phyloP scores from a whole-genome alignment of 2,329 filamentous ascomycete genomes.

The Neofusicoccum parvum region DNA sequence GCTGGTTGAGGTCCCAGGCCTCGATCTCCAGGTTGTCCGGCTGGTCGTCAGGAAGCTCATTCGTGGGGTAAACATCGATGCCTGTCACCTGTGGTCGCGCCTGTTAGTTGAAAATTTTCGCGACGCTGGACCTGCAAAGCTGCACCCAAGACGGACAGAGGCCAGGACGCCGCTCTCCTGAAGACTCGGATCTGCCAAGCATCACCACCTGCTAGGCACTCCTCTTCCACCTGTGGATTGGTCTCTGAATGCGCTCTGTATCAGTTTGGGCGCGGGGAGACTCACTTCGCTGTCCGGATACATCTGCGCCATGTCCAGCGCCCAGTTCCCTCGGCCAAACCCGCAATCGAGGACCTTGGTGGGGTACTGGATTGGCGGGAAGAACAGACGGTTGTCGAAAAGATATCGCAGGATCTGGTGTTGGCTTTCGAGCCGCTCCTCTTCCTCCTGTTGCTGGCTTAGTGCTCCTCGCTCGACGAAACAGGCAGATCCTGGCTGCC shows the following conservation, averaged over 20 bases:
- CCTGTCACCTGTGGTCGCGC: constrained; percentile 36
- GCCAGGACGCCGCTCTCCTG: no score
- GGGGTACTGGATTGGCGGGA: constrained; percentile 35
- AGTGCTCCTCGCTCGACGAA: constrained; percentile 13
- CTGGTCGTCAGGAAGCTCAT: constrained; percentile 34
- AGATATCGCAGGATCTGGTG: constrained; percentile 36
- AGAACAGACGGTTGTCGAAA: constrained; percentile 33
- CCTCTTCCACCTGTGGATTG: background rate
- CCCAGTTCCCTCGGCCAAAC: constrained; percentile 43
- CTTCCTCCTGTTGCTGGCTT: constrained; percentile 34
- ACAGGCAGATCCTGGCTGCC: background rate
- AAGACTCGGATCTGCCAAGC: background rate
- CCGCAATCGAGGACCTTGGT: constrained; percentile 42
- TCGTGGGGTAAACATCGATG: constrained; percentile 39
- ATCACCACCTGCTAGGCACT: background rate
- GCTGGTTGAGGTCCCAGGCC: constrained; percentile 42
- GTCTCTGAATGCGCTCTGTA: background rate
- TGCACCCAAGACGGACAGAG: background rate
- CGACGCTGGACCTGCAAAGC: background rate
- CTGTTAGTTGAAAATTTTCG: background rate
- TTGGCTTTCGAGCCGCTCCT: constrained; percentile 39
- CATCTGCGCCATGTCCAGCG: constrained; percentile 38
- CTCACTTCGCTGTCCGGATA: constrained; percentile 41
- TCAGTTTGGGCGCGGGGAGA: background rate
- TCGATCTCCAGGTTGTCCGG: constrained; percentile 40